phyloP scores from a whole-genome alignment of 2,329 filamentous ascomycete genomes.

The Didymella arachidicola region DNA sequence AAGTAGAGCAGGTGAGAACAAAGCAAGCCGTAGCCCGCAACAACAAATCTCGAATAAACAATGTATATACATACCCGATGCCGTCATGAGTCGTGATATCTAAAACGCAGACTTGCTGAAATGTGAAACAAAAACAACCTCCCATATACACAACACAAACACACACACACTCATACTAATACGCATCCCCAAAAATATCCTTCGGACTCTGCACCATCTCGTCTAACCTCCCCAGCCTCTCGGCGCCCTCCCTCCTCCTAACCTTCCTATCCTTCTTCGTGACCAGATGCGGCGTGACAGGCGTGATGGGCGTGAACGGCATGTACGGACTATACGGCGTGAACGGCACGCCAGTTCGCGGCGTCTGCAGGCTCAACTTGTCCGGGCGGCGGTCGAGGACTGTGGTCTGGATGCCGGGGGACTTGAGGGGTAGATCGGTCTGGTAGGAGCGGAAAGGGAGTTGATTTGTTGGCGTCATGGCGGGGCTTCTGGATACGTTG shows the following conservation, averaged over 20 bases:
- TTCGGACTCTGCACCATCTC: constrained; percentile 49
- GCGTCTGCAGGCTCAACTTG: constrained; percentile 53
- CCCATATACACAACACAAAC: neutral
- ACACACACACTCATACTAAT: constrained; percentile 22
- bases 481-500: constrained; percentile 1
- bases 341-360: constrained; percentile 65
- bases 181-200: constrained; percentile 51
- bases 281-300: constrained; percentile 77
- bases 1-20: neutral
- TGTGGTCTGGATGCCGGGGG: constrained; percentile 53
- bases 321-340: constrained; percentile 83
- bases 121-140: neutral
- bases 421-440: constrained; percentile 28
- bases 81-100: neutral
- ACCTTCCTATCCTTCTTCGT: constrained; percentile 75
- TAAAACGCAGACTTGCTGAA: neutral
- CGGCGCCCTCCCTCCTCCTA: constrained; percentile 69
- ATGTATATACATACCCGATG: neutral
- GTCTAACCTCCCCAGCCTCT: constrained; percentile 59
- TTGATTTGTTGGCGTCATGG: constrained; percentile 14
- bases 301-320: constrained; percentile 77
- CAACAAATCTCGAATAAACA: neutral
- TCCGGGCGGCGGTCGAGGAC: constrained; percentile 51
- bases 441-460: constrained; percentile 50
- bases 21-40: neutral